A percentile compares a stretch with the other conserved stretches of the same genome.
These are phyloP conservation scores for Brassica juncea DNA, from an alignment of 345 rosid species.

Conservation along the genomic window DNA sequence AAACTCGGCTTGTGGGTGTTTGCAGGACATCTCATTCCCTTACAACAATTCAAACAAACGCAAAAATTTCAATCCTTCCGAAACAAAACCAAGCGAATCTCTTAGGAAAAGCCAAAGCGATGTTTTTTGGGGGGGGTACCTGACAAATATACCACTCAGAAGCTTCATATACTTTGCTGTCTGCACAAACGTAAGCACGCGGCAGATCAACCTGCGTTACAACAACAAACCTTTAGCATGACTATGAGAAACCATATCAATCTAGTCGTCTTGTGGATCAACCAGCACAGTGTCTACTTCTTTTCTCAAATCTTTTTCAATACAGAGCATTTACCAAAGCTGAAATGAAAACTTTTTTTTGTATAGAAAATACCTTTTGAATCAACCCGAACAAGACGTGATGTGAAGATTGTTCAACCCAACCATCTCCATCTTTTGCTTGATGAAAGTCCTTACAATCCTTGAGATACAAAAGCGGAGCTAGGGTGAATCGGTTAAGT, in stretches of 20 bases:
- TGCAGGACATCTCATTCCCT: conserved; percentile 96
- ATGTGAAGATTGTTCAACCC: conserved; percentile 92
- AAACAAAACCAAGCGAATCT: not conserved
- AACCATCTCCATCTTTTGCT: conserved; percentile 99
- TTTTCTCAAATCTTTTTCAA: not conserved
- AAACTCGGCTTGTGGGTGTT: conserved; percentile 97
- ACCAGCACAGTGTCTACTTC: conserved; percentile 5
- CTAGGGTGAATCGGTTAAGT: not conserved
- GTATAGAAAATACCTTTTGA: conserved; percentile 63
- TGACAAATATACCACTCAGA: conserved; percentile 97
- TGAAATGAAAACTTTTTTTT: not conserved
- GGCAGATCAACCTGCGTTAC: conserved; percentile 74
- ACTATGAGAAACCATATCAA: conserved; percentile 1
- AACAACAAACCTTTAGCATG: conserved; percentile 26
- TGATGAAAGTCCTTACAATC: conserved; percentile 94
- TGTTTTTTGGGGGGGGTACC: conserved; percentile 47
- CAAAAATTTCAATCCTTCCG: conserved; percentile 18
- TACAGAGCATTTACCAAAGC: not conserved
- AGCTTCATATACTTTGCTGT: conserved; percentile 85
- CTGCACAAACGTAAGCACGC: conserved; percentile 81
- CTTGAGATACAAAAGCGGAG: conserved; percentile 45
- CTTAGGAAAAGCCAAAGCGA: not conserved
- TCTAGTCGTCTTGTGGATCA: not conserved
- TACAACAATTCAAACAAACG: conserved; percentile 33
- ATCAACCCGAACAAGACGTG: conserved; percentile 77